Percentiles rank a stretch among this genome's conserved stretches.
Conservation (phyloP, 1,139 yeast species). For the Zygoascus meyerae region DNA sequence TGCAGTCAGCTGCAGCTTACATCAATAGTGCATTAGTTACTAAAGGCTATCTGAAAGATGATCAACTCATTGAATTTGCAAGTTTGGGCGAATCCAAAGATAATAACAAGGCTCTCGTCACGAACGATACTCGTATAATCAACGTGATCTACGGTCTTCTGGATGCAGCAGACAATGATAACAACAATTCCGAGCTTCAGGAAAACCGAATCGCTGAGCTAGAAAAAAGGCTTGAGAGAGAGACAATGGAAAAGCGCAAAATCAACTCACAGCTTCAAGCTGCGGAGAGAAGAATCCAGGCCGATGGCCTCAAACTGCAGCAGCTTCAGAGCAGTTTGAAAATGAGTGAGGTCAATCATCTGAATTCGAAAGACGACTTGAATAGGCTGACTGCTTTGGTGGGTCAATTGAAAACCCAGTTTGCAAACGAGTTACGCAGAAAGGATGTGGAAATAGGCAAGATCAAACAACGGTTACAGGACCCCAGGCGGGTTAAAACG, state of each 20-base stretch:
- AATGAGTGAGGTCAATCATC: conserved; percentile 11
- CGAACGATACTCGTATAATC: conserved; percentile 25
- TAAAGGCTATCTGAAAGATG: conserved; percentile 25
- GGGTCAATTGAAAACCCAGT: conserved; percentile 21
- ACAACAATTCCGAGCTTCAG: conserved; percentile 16
- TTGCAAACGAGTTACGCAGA: conserved; percentile 27
- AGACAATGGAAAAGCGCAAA: conserved; percentile 9
- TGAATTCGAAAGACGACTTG: conserved; percentile 9
- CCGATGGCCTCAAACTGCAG: conserved; percentile 13
- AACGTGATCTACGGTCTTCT: conserved; percentile 27
- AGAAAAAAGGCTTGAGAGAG: conserved; percentile 17
- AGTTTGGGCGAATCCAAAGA: conserved; percentile 9
- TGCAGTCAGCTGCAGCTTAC: conserved; percentile 25
- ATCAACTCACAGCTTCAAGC: conserved; percentile 12
- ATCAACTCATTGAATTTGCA: conserved; percentile 22
- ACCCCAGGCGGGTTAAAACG: conserved; percentile 18
- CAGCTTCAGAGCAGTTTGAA: conserved; percentile 15
- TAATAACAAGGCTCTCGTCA: neutral
- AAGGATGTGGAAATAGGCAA: conserved; percentile 25
- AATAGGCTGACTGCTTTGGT: conserved; percentile 13
- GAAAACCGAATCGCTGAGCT: conserved; percentile 14
- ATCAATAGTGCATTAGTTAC: conserved; percentile 26
- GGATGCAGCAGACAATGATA: conserved; percentile 23
- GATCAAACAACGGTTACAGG: conserved; percentile 23
- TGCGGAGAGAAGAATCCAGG: conserved; percentile 18